A percentile compares a stretch with the other conserved stretches of the same genome.
Conservation (phyloP, 495 filamentous ascomycete species). For the Penicillium bialowiezense region DNA sequence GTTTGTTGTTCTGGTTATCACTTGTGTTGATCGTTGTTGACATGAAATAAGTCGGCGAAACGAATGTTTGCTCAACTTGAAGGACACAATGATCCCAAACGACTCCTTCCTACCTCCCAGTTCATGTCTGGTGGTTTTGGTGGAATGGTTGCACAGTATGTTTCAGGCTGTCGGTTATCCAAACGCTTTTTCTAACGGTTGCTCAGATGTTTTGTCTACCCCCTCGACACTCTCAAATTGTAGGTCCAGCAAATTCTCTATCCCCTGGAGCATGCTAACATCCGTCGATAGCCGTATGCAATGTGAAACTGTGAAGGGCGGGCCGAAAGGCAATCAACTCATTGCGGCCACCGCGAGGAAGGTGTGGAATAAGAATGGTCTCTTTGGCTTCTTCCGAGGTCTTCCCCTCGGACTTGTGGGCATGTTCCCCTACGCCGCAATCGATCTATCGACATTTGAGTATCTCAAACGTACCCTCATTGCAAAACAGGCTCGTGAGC, state of each 20-base stretch:
- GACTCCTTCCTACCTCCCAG: slow-evolving; percentile 77
- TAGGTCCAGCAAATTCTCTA: slow-evolving; percentile 35
- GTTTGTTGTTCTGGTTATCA: slow-evolving; percentile 31
- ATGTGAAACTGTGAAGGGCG: slow-evolving; percentile 86
- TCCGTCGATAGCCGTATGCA: slow-evolving; percentile 68
- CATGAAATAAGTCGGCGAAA: slow-evolving; percentile 67
- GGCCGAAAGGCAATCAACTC: slow-evolving; percentile 78
- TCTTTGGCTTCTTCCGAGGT: slow-evolving; percentile 83
- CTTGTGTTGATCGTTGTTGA: slow-evolving; percentile 12
- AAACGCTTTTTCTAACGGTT: slow-evolving; percentile 18
- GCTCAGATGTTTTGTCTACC: slow-evolving; percentile 82
- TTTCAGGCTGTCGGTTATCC: slow-evolving; percentile 1
- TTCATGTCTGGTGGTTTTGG: slow-evolving; percentile 88
- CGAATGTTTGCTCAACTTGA: slow-evolving; percentile 80
- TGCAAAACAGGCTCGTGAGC: slow-evolving; percentile 63
- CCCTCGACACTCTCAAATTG: slow-evolving; percentile 97
- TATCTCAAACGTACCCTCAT: slow-evolving; percentile 75
- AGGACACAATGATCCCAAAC: slow-evolving; percentile 78
- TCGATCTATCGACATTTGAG: slow-evolving; percentile 95
- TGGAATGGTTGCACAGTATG: slow-evolving; percentile 89
- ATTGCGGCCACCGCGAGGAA: slow-evolving; percentile 77
- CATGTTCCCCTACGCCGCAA: slow-evolving; percentile 97
- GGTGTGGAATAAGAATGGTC: slow-evolving; percentile 74
- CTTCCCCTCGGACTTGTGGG: slow-evolving; percentile 88
- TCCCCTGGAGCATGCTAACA: slow-evolving; percentile 16